Conservation (phyloP, 768 basidiomycete genomes). For the Psilocybe tampanensis region DNA sequence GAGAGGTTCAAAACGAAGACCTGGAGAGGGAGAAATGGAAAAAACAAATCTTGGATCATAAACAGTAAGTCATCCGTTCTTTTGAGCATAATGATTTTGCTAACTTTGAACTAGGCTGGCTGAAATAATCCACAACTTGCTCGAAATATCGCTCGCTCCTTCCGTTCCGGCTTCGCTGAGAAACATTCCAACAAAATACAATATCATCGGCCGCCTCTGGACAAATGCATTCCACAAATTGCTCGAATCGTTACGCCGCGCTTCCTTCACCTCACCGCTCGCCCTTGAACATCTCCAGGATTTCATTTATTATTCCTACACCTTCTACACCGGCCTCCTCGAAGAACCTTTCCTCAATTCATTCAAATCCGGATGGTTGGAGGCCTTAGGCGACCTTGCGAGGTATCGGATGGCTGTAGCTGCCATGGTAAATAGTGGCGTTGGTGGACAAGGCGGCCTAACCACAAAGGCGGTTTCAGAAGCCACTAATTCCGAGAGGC, state of each 20-base stretch:
- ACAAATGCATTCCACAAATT: constrained; percentile 87
- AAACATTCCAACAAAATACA: constrained; percentile 91
- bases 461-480: constrained; percentile 60
- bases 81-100: constrained; percentile 9
- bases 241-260: constrained; percentile 87
- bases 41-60: constrained; percentile 76
- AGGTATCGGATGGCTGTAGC: constrained; percentile 96
- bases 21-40: constrained; percentile 78
- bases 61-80: constrained; percentile 58
- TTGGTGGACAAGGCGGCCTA: constrained; percentile 44
- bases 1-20: constrained; percentile 51
- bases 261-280: constrained; percentile 66
- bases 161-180: constrained; percentile 87
- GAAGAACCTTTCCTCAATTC: constrained; percentile 73
- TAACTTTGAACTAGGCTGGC: constrained; percentile 60
- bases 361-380: constrained; percentile 89
- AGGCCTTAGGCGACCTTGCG: constrained; percentile 95
- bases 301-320: constrained; percentile 94
- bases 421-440: constrained; percentile 66
- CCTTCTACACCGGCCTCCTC: constrained; percentile 87
- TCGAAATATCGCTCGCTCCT: constrained; percentile 84
- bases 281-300: constrained; percentile 93
- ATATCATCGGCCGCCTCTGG: constrained; percentile 94
- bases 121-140: constrained; percentile 87
- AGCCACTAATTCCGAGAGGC: constrained; percentile 33